phyloP scores from a whole-genome alignment of 768 basidiomycete genomes.

The Cystobasidiopsis lactophilus region DNA sequence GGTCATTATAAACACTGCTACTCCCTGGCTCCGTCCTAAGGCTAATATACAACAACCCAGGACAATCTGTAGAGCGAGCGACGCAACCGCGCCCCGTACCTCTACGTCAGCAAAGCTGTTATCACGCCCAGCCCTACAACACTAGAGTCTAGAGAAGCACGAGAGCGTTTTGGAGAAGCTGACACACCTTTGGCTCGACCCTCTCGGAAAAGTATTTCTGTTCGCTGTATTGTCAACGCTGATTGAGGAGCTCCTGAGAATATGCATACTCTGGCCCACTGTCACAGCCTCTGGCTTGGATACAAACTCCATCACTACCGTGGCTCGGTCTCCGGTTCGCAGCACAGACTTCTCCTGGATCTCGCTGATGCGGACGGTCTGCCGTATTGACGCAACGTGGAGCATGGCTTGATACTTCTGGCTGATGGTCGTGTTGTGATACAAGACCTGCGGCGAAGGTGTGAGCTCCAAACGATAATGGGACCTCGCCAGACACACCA shows the following conservation, averaged over 20 bases:
- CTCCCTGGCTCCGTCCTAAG: no score
- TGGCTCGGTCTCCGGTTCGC: slow-evolving; percentile 83
- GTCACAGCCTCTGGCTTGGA: slow-evolving; percentile 78
- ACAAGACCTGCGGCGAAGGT: background rate
- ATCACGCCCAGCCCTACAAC: no score
- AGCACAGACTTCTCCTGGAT: slow-evolving; percentile 54
- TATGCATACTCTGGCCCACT: slow-evolving; percentile 28
- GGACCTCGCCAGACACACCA: slow-evolving; percentile 47
- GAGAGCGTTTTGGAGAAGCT: no score
- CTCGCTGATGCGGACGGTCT: slow-evolving; percentile 17
- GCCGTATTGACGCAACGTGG: slow-evolving; percentile 19
- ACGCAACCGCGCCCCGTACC: no score
- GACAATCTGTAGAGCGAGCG: no score
- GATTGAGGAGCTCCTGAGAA: background rate
- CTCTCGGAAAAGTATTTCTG: no score
- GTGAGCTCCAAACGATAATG: background rate
- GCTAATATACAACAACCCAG: no score
- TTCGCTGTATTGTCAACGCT: no score
- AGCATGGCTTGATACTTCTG: slow-evolving; percentile 21
- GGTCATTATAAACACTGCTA: no score
- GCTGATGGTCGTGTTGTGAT: slow-evolving; percentile 13
- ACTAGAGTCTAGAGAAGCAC: no score
- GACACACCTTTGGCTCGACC: no score
- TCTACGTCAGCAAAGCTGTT: no score
- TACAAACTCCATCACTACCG: slow-evolving; percentile 50